phyloP scores from a whole-genome alignment of 2,329 filamentous ascomycete genomes.

The Ceratocystis variospora region DNA sequence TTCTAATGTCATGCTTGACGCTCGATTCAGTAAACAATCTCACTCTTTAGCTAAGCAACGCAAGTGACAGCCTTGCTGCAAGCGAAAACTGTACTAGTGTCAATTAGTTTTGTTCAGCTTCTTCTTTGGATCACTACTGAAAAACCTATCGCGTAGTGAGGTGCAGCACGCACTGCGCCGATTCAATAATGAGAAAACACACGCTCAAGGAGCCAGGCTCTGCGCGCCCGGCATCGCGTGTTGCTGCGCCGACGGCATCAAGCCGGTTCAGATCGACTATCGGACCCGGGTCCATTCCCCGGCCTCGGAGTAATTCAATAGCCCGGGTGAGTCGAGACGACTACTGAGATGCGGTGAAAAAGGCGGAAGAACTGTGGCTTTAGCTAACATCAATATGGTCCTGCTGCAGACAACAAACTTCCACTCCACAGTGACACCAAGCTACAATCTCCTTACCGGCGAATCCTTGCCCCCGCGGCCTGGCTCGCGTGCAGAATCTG shows the following conservation, averaged over 20 bases:
- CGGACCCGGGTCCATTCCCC: constrained; percentile 12
- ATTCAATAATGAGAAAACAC: constrained; percentile 13
- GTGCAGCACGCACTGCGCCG: background rate
- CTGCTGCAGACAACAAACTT: constrained; percentile 10
- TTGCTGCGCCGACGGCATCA: constrained; percentile 13
- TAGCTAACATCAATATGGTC: constrained; percentile 23
- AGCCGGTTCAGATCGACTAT: constrained; percentile 16
- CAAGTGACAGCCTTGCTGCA: no score
- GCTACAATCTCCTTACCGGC: constrained; percentile 46
- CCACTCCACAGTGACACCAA: constrained; percentile 26
- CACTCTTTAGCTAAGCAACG: no score
- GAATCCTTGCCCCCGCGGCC: constrained; percentile 27
- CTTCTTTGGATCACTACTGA: background rate
- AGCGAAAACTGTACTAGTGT: no score
- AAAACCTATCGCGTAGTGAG: background rate
- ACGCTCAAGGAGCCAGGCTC: constrained; percentile 14
- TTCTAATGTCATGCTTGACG: background rate
- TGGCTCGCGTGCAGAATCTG: constrained; percentile 31
- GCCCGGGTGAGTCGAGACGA: constrained; percentile 9
- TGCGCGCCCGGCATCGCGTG: constrained; percentile 17
- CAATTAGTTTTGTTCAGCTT: background rate
- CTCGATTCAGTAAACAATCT: no score
- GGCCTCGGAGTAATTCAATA: constrained; percentile 12
- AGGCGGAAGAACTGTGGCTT: constrained; percentile 20
- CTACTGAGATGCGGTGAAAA: background rate